Evolutionary conservation across 306 rosid species (phyloP), one percentile per base, ranked within the genome.

Genomic region (Crotalaria pallida): DNA sequence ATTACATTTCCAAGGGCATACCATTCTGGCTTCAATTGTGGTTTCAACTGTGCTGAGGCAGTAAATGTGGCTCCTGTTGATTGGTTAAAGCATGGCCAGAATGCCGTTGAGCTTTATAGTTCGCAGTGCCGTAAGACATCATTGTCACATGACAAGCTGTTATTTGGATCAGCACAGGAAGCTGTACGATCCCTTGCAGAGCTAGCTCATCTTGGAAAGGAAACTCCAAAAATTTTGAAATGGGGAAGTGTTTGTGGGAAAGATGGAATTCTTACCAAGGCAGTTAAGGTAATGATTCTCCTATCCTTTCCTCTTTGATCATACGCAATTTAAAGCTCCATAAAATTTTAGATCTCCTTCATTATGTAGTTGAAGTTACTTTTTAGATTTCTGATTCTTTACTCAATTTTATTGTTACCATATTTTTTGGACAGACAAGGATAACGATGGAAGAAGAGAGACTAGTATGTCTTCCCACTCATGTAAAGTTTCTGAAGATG

Each of bases 31-130:
- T 95, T 95, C 85, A 95, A 95, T 72, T 85, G 96, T 61, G 99
- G 99, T 27, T 95, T 95, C 79, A 95, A 95, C 82, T 95, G 99
- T 72, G 99, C 99, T 1, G 99, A 95, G 84, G 99, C 99, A 38
- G 99, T 95, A 69, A 95, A 95, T 64, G 97, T 89, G 72, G 99
- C 99, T 27, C 99, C 99, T 69, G 85, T 91, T 77, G 99, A 95
- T 81, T 95, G 99, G 99, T 83, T 95, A 77, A 66, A 52, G 75
- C 95, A 95, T 86, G 99, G 99, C 24, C 99, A 91, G 72, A 89
- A 83, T 50, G 99, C 97, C 8, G 92, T 95, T 4, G 97, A 95
- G 67, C 91, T 95, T 48, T 95, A 95, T 69, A 84, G 97, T 69
- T 72, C 76, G 75, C 99, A 95, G 77, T 17, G 81, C 38, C 95